phyloP scores from a whole-genome alignment of 495 filamentous ascomycete species.

The Aspergillus funiculosus region DNA sequence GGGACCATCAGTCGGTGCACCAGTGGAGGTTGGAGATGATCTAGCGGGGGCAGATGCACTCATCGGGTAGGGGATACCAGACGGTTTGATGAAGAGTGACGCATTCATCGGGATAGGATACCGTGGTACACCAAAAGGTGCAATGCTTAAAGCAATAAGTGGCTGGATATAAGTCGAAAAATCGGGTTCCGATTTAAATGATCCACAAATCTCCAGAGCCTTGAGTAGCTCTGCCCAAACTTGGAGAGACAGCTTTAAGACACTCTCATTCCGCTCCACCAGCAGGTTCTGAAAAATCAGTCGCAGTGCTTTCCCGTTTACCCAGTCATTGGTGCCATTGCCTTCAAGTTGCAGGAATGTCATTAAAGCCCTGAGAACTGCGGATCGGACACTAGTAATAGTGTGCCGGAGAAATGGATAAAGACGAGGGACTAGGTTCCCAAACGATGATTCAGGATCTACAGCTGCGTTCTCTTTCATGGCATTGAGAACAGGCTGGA shows the following conservation, averaged over 20 bases:
- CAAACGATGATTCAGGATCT: conserved; percentile 82
- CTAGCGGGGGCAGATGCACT: conserved; percentile 46
- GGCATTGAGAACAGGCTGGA: conserved; percentile 83
- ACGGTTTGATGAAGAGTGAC: conserved; percentile 84
- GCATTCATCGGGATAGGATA: conserved; percentile 88
- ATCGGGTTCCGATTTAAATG: conserved; percentile 60
- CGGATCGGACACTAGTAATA: conserved; percentile 88
- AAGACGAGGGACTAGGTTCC: conserved; percentile 82
- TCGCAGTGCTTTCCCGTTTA: conserved; percentile 81
- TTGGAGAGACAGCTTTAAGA: conserved; percentile 72
- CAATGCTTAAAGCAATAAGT: conserved; percentile 71
- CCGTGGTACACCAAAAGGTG: conserved; percentile 84
- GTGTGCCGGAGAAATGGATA: conserved; percentile 97
- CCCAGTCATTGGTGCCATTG: conserved; percentile 80
- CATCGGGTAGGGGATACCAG: conserved; percentile 72
- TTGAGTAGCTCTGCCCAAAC: conserved; percentile 78
- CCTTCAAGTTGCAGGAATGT: conserved; percentile 86
- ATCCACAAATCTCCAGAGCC: conserved; percentile 53
- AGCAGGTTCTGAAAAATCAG: conserved; percentile 92
- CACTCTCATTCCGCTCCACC: conserved; percentile 80
- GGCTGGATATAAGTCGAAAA: conserved; percentile 58
- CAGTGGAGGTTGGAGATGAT: conserved; percentile 48
- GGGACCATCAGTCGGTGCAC: conserved; percentile 19
- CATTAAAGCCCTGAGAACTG: conserved; percentile 84
- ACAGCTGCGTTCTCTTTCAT: conserved; percentile 86